Evolutionary conservation across 2,329 filamentous ascomycete genomes (phyloP), one percentile per base, ranked within the genome.

Genomic region (Aotearoamyces nothofagi): DNA sequence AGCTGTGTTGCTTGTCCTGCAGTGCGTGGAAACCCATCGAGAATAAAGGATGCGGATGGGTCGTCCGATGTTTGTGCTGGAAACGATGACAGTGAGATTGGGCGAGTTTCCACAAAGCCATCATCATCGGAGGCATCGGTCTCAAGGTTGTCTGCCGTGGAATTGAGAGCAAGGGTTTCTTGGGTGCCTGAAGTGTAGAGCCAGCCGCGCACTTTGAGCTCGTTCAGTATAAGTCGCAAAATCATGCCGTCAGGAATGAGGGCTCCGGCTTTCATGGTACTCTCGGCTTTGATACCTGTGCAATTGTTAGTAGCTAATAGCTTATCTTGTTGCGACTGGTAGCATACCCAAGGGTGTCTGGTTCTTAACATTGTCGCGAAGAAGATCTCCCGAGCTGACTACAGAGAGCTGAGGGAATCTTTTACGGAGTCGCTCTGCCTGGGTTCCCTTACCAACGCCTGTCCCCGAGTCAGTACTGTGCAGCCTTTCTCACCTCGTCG

Each of bases 21-120:
- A 5, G 82, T 98, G 39, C 90, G 78, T 2, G 90, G 90, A 54
- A 96, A 98, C 10, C 90, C 90, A 51, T 98, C 90, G 30, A 98
- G 77, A 39, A 98, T 79, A 53, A 94, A 96, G 1, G 84, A 93
- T 6, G 84, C 83, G 1, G 71, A 60, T 0, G 84, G 79, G 37
- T 78, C 66, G 23, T 90, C 67, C 27, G 75, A 72, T 25, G 63
- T 59, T 30, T 55, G 53, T 16, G 55, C 55, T 34, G 46, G 54
- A 34, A 44, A 31, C 33, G 58, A 50, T 9, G 47, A 38, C 26
- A 30, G 48, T 44, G 44, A 50, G 9, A 50, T 41, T 4, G 48
- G 44, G 8, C 41, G 40, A 12, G 42, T 38, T 14, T 45, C 39
- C 10, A 45, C 42, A 30, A 35, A 45, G 17, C 25, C 22, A 33